These are phyloP conservation scores for Eragrostis nindensis DNA, from an alignment of 176 grass and related monocot genomes.

Conservation along the genomic window DNA sequence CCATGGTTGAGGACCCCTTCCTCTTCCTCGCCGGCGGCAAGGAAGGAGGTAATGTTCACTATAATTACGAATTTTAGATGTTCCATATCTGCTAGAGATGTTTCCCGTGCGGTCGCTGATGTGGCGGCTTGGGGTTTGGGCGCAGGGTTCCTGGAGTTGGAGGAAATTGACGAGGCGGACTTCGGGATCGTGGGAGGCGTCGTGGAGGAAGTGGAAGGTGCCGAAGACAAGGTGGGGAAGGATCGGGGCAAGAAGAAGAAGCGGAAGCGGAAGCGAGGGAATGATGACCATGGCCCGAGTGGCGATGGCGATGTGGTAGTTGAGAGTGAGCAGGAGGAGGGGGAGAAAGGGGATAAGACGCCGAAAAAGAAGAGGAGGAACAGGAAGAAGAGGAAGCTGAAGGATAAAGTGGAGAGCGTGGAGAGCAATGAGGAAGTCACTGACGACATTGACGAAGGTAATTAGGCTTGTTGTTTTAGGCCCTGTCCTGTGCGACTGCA, in stretches of 20 bases:
- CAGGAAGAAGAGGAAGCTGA: not conserved
- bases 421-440: not conserved
- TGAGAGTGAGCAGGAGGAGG: not conserved
- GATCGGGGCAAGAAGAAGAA: conserved; percentile 34
- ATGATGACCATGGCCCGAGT: not conserved
- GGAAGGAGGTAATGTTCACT: conserved; percentile 70
- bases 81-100: not conserved
- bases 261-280: not conserved
- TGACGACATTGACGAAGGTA: conserved; percentile 47
- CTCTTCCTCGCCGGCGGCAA: conserved; percentile 63
- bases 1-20: conserved; percentile 65
- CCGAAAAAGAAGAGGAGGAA: not conserved
- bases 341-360: not conserved
- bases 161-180: conserved; percentile 87
- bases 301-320: not conserved
- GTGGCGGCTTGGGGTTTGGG: not conserved
- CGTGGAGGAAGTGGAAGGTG: conserved; percentile 29
- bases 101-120: conserved; percentile 5
- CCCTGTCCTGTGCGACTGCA: conserved; percentile 15
- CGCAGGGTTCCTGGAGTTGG: conserved; percentile 84
- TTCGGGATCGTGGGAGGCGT: conserved; percentile 57
- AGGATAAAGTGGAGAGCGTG: conserved; percentile 1
- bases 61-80: not conserved
- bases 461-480: not conserved
- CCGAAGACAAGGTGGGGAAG: conserved; percentile 31